These are phyloP conservation scores for Phlebiopsis flavidoalba DNA, from an alignment of 768 basidiomycete species.

Conservation along the genomic window DNA sequence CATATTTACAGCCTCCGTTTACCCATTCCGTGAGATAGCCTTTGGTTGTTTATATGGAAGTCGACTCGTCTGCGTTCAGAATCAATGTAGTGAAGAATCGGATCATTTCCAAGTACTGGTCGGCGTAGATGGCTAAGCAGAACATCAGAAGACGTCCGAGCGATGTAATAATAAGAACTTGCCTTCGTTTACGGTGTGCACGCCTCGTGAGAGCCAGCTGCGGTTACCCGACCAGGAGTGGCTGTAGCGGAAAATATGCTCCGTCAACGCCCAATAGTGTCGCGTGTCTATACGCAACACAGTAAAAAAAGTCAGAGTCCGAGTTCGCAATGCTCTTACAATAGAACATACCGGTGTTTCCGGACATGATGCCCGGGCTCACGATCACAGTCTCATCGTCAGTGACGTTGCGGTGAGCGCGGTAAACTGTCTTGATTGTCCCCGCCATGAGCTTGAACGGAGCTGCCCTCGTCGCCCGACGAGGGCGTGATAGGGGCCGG, in stretches of 20 bases:
- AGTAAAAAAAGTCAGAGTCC: background rate
- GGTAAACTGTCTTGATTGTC: slow-evolving; percentile 35
- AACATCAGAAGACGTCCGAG: background rate
- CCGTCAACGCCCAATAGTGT: slow-evolving; percentile 41
- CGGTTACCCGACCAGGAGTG: slow-evolving; percentile 20
- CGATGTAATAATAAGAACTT: slow-evolving; percentile 2
- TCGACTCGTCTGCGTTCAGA: slow-evolving; percentile 38
- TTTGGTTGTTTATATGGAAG: slow-evolving; percentile 5
- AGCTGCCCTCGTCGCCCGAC: slow-evolving; percentile 24
- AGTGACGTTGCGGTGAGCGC: slow-evolving; percentile 24
- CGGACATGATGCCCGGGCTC: slow-evolving; percentile 33
- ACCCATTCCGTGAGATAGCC: background rate
- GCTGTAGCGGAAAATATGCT: slow-evolving; percentile 42
- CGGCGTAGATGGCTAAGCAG: slow-evolving; percentile 25
- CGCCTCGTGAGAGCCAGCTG: slow-evolving; percentile 16
- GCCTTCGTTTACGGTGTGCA: slow-evolving; percentile 30
- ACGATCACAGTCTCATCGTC: slow-evolving; percentile 26
- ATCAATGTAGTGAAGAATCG: slow-evolving; percentile 40
- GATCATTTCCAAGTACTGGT: slow-evolving; percentile 36
- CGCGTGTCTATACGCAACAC: slow-evolving; percentile 31
- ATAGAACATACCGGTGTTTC: slow-evolving; percentile 28
- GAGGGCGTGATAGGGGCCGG: slow-evolving; percentile 40
- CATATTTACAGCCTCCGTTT: background rate
- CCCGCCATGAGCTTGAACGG: slow-evolving; percentile 38
- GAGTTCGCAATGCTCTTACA: background rate